Evolutionary conservation across 1,139 yeast genomes (phyloP).

Genomic region (Kurtzmaniella quercitrusa): DNA sequence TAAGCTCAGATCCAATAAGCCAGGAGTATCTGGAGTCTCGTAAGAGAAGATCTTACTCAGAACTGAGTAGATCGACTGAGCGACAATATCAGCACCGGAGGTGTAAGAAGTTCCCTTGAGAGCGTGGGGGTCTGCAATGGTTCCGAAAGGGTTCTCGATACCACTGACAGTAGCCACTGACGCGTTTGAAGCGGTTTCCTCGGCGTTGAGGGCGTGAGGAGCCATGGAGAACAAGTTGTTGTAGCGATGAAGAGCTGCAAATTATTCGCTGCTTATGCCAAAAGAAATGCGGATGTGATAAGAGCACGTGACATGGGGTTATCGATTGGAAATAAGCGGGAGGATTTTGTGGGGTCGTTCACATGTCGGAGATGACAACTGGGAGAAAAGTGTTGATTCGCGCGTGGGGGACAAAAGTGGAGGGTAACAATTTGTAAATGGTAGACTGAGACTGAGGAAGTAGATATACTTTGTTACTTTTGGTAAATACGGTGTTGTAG

Average conservation of each 20-base stretch:
- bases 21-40: constrained; percentile 58
- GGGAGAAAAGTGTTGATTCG: not conserved
- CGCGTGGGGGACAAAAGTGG: not conserved
- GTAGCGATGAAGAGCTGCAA: not conserved
- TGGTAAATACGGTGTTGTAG: no score
- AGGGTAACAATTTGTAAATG: no score
- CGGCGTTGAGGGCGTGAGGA: constrained; percentile 11
- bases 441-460: no score
- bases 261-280: not conserved
- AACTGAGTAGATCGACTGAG: constrained; percentile 62
- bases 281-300: constrained; percentile 4
- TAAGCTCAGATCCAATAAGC: constrained; percentile 58
- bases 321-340: not conserved
- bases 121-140: constrained; percentile 52
- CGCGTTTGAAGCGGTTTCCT: constrained; percentile 1
- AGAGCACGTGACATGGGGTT: constrained; percentile 13
- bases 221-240: constrained; percentile 8
- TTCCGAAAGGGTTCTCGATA: constrained; percentile 49
- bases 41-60: constrained; percentile 68
- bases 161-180: constrained; percentile 5
- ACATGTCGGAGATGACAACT: not conserved
- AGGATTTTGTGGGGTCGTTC: no score
- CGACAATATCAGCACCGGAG: constrained; percentile 62
- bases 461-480: no score
- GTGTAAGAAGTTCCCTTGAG: constrained; percentile 50